Conservation (phyloP, 1,284 basidiomycete genomes). For the Xanthoconium separans region DNA sequence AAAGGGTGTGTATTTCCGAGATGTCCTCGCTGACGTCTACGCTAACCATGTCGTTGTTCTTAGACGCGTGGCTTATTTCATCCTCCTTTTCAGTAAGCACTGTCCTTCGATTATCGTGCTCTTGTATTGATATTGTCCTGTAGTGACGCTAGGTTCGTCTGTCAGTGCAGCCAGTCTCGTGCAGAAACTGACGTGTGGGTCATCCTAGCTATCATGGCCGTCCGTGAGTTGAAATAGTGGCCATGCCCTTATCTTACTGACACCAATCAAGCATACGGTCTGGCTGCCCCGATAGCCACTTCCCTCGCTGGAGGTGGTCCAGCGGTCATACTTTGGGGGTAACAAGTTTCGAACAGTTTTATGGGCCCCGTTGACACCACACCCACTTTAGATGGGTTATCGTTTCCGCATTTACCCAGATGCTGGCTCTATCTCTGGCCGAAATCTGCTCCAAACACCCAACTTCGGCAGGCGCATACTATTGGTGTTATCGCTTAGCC, state of each 20-base stretch:
- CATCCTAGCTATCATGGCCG: slow-evolving; percentile 49
- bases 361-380: slow-evolving; percentile 2
- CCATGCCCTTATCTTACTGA: slow-evolving; percentile 1
- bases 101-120: not conserved
- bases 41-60: not conserved
- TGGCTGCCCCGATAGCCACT: slow-evolving; percentile 52
- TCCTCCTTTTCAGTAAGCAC: slow-evolving; percentile 49
- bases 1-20: slow-evolving; percentile 39
- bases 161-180: not conserved
- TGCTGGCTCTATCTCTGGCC: slow-evolving; percentile 49
- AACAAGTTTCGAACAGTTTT: not conserved
- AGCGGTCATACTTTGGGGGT: slow-evolving; percentile 55
- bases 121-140: slow-evolving; percentile 1
- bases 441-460: slow-evolving; percentile 59
- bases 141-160: slow-evolving; percentile 47
- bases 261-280: slow-evolving; percentile 43
- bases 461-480: slow-evolving; percentile 57
- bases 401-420: slow-evolving; percentile 45
- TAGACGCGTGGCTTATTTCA: slow-evolving; percentile 49
- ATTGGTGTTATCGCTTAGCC: slow-evolving; percentile 54
- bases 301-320: slow-evolving; percentile 53
- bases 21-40: no score
- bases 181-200: not conserved
- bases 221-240: slow-evolving; percentile 39
- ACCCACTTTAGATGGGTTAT: slow-evolving; percentile 42